A percentile compares a stretch with the other conserved stretches of the same genome.
Conservation (phyloP, 1,139 yeast species). For the Torulaspora globosa region DNA sequence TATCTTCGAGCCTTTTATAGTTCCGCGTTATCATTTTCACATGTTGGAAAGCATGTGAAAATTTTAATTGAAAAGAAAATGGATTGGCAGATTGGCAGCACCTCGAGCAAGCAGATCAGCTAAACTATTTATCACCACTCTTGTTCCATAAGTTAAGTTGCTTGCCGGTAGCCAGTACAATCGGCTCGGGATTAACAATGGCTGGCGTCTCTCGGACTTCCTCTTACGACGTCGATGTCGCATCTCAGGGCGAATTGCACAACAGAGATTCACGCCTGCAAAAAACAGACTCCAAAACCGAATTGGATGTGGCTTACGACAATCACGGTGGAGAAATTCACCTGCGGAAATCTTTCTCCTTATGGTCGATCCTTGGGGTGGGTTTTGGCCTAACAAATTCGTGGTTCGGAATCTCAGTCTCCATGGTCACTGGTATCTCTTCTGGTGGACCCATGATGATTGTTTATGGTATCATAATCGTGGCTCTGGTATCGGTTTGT, state of each 20-base stretch:
- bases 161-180: too few species aligned
- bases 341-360: conserved; percentile 40
- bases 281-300: conserved; percentile 6
- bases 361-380: conserved; percentile 54
- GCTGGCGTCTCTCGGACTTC: conserved; percentile 5
- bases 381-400: conserved; percentile 69
- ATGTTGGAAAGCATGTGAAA: conserved; percentile 2
- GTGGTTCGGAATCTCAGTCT: conserved; percentile 66
- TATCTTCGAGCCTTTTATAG: background rate
- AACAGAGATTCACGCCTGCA: conserved; percentile 9
- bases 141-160: background rate
- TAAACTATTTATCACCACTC: background rate
- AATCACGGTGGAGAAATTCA: conserved; percentile 27
- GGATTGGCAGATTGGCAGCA: background rate
- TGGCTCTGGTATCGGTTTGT: conserved; percentile 50
- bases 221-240: conserved; percentile 7
- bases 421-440: conserved; percentile 57
- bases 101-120: background rate
- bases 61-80: background rate
- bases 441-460: conserved; percentile 68
- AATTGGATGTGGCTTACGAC: conserved; percentile 2
- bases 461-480: conserved; percentile 62
- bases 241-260: conserved; percentile 10
- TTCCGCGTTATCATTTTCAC: conserved; percentile 1
- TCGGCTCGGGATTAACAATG: background rate